phyloP scores from a whole-genome alignment of 345 rosid species.

The Syzygium aqueum region DNA sequence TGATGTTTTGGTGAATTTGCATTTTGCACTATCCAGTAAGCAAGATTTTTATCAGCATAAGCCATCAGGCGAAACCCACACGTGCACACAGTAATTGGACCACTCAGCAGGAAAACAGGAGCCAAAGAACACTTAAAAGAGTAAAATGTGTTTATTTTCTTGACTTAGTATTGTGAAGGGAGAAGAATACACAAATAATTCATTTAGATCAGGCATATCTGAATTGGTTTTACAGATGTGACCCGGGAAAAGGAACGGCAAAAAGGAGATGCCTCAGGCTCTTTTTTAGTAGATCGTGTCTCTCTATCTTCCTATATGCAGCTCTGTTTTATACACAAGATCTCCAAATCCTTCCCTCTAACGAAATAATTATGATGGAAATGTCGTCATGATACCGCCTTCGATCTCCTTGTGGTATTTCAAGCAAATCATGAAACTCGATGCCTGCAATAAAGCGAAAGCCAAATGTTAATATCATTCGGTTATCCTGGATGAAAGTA shows the following conservation, averaged over 20 bases:
- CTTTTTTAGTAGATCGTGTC: not conserved
- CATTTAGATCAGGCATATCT: not conserved
- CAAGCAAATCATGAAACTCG: conserved; percentile 80
- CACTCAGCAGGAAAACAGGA: not conserved
- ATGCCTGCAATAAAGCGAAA: conserved; percentile 39
- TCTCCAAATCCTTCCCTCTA: conserved; percentile 96
- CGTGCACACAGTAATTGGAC: not conserved
- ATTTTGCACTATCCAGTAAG: not conserved
- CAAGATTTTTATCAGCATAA: not conserved
- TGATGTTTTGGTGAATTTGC: not conserved
- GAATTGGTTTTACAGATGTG: conserved; percentile 24
- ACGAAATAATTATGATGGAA: conserved; percentile 77
- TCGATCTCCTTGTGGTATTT: conserved; percentile 89
- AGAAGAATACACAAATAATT: not conserved
- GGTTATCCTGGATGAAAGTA: not conserved
- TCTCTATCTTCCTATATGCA: conserved; percentile 1
- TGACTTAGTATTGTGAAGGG: not conserved
- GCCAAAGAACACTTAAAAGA: not conserved
- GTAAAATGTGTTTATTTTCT: not conserved
- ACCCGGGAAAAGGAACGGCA: conserved; percentile 18
- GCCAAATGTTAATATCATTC: not conserved
- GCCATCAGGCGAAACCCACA: not conserved
- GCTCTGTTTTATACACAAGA: conserved; percentile 64
- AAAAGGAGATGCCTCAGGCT: conserved; percentile 15
- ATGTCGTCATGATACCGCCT: conserved; percentile 90